Conservation (phyloP, 2,329 filamentous ascomycete species). For the Colletotrichum caudatum region DNA sequence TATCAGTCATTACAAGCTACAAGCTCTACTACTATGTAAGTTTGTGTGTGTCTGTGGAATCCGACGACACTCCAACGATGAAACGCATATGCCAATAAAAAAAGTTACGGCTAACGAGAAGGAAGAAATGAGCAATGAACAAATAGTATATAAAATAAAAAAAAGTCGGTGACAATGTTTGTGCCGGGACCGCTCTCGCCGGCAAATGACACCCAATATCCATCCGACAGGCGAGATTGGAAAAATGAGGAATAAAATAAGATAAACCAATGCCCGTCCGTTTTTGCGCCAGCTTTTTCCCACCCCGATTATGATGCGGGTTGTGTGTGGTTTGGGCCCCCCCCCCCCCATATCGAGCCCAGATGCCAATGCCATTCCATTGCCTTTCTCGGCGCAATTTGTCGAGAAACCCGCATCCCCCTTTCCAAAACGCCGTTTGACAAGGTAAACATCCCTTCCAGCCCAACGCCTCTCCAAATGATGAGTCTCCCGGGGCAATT, state of each 20-base stretch:
- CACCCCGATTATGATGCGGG: conserved; percentile 5
- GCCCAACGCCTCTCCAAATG: conserved; percentile 9
- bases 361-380: not conserved
- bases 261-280: conserved; percentile 13
- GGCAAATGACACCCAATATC: conserved; percentile 14
- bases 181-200: conserved; percentile 6
- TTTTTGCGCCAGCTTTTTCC: conserved; percentile 25
- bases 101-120: not conserved
- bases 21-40: not conserved
- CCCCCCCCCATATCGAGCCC: not conserved
- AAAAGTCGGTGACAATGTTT: not conserved
- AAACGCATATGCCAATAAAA: not conserved
- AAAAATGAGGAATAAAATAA: not conserved
- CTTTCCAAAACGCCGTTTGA: conserved; percentile 25
- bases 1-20: conserved; percentile 34
- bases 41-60: conserved; percentile 26
- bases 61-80: conserved; percentile 16
- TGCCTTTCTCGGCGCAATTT: conserved; percentile 13
- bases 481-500: conserved; percentile 1
- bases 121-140: not conserved
- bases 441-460: not conserved
- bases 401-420: not conserved
- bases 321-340: too few species aligned
- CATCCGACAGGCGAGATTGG: conserved; percentile 26
- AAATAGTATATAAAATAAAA: not conserved